These are phyloP conservation scores for Fusarium secorum DNA, from an alignment of 2,329 filamentous ascomycete genomes.

Conservation along the genomic window DNA sequence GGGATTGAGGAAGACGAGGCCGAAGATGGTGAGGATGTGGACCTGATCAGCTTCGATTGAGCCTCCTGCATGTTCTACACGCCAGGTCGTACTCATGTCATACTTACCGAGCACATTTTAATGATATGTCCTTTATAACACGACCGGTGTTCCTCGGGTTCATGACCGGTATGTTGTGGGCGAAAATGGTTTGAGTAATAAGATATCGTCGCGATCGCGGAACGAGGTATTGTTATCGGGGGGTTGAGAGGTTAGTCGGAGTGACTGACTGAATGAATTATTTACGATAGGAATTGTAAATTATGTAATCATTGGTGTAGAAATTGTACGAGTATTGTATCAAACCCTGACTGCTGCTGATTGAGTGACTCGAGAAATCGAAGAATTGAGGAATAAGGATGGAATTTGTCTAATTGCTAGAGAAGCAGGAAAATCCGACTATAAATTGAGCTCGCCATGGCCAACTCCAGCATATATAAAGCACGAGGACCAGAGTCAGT, in stretches of 20 bases:
- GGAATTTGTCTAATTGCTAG: neutral
- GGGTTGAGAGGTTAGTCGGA: neutral
- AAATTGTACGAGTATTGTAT: neutral
- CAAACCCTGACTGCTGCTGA: neutral
- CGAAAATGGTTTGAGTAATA: neutral
- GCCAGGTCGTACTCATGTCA: neutral
- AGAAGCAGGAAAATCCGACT: neutral
- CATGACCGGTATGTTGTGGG: neutral
- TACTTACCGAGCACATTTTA: neutral
- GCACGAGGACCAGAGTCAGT: neutral
- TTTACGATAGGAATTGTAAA: neutral
- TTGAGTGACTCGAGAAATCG: neutral
- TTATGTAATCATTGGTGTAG: neutral
- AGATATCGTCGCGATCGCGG: neutral
- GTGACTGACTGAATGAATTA: neutral
- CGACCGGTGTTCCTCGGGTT: neutral
- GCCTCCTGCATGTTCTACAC: neutral
- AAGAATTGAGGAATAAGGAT: neutral
- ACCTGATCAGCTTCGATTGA: neutral
- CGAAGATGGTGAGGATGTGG: neutral
- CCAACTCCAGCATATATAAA: conserved; percentile 1
- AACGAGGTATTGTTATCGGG: neutral
- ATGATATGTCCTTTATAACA: neutral
- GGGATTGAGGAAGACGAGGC: neutral
- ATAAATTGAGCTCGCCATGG: neutral